Evolutionary conservation across 2,329 filamentous ascomycete species (phyloP).

Genomic region (Stagonosporopsis chrysanthemi): DNA sequence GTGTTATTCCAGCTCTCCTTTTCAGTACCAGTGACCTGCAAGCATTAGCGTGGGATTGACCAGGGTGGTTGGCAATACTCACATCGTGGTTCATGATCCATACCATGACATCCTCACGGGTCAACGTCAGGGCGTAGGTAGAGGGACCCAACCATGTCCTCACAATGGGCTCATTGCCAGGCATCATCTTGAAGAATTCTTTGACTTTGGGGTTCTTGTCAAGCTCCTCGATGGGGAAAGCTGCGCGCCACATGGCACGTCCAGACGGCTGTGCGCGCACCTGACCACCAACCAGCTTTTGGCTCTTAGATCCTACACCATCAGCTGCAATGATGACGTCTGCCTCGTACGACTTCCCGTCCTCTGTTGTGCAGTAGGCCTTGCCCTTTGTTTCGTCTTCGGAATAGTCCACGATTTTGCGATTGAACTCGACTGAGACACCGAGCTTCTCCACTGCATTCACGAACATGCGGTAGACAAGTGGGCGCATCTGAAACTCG

Average conservation of each 20-base stretch:
- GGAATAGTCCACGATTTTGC: conserved; percentile 54
- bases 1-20: conserved; percentile 58
- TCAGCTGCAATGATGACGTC: conserved; percentile 52
- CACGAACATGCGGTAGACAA: conserved; percentile 64
- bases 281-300: conserved; percentile 55
- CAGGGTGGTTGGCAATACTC: conserved; percentile 5
- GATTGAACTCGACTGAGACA: conserved; percentile 53
- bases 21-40: conserved; percentile 54
- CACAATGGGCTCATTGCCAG: conserved; percentile 53
- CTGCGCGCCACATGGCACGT: conserved; percentile 52
- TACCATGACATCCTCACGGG: conserved; percentile 57
- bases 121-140: conserved; percentile 56
- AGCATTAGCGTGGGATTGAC: conserved; percentile 17
- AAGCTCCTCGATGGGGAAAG: conserved; percentile 53
- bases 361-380: conserved; percentile 47
- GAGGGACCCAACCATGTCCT: conserved; percentile 55
- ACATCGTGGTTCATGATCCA: conserved; percentile 61
- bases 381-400: conserved; percentile 52
- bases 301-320: conserved; percentile 55
- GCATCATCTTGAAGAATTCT: conserved; percentile 56
- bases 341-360: conserved; percentile 53
- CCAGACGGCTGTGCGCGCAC: conserved; percentile 52
- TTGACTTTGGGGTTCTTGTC: conserved; percentile 57
- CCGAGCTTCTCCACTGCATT: conserved; percentile 57
- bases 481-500: conserved; percentile 64